These are phyloP conservation scores for Blastocystis sp. DNA, from an alignment of 352 stramenopile species.

Conservation along the genomic window DNA sequence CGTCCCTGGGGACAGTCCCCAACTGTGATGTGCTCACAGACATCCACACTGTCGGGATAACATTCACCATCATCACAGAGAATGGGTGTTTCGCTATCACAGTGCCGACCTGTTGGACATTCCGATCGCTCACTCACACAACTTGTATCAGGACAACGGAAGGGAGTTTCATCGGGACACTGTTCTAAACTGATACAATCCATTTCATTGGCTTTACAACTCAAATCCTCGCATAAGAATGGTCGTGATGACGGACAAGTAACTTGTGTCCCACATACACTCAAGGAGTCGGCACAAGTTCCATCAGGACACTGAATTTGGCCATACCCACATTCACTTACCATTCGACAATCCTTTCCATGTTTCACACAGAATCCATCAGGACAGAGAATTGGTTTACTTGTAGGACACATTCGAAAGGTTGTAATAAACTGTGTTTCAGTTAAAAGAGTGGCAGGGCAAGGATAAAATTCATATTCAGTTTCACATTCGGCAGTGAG, in stretches of 20 bases:
- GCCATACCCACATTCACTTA: background rate
- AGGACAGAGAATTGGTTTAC: background rate
- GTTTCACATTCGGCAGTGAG: background rate
- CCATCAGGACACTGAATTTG: slow-evolving; percentile 48
- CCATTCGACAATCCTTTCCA: background rate
- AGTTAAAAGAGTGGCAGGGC: background rate
- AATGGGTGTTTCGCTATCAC: slow-evolving; percentile 3
- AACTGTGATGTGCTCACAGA: background rate
- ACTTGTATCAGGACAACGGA: slow-evolving; percentile 60
- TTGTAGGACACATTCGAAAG: slow-evolving; percentile 20
- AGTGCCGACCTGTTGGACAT: background rate
- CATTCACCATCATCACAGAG: slow-evolving; percentile 43
- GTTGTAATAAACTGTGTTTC: background rate
- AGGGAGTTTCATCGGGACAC: slow-evolving; percentile 36
- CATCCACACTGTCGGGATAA: background rate
- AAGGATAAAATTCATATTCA: slow-evolving; percentile 44
- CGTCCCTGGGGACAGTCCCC: background rate
- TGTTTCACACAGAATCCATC: slow-evolving; percentile 8
- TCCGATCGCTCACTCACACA: background rate
- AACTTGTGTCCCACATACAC: slow-evolving; percentile 5
- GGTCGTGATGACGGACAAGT: slow-evolving; percentile 18
- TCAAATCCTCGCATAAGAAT: slow-evolving; percentile 19
- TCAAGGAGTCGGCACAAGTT: background rate
- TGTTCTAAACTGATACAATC: slow-evolving; percentile 28
- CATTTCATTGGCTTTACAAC: slow-evolving; percentile 10